Base-by-base conservation (phyloP, 305 asterid genomes). In the Salvia sclarea region DNA sequence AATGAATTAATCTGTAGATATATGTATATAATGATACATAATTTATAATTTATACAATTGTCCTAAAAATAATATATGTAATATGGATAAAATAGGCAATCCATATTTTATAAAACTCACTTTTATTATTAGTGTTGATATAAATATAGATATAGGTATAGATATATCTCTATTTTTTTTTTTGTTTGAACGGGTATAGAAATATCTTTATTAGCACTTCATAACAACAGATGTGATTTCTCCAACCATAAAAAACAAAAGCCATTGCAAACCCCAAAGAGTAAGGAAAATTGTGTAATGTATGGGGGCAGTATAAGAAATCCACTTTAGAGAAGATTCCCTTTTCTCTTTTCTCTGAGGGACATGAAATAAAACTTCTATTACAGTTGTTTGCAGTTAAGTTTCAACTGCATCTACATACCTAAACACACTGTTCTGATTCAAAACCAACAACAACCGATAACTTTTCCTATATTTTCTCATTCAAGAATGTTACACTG, bases 371-470 rank as follows among this genome's bases (percentile, higher is more conserved):
- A 38, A 38, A 37, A 38, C 2, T 38, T 9, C 10, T 38, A 38
- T 38, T 33, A 68, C 65, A 68, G 31, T 44, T 43, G 60, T 49
- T 12, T n/a, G 43, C 61, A 58, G 59, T 13, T 44, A 28, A 38
- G 44, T 28, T 55, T 41, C 35, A 55, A 49, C 65, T 6, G 14
- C 31, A 38, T 38, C 65, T 6, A 10, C 31, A 38, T 38, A 5
- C 25, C 44, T 7, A 25, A n/a, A 22, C 30, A 69, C 61, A 47
- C 16, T 69, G 68, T 43, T 62, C 61, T 25, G 20, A 44, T 13
- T 7, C 21, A 12, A 54, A 48, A 41, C 55, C 5, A 54, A 55
- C 11, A 28, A 35, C 31, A 33, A 20, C 28, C 54, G n/a, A 22
- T 0, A 18, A 49, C 41, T 37, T 37, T 33, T 9, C 52, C 59